phyloP scores from a whole-genome alignment of 495 filamentous ascomycete genomes.

The Neurospora sp. region DNA sequence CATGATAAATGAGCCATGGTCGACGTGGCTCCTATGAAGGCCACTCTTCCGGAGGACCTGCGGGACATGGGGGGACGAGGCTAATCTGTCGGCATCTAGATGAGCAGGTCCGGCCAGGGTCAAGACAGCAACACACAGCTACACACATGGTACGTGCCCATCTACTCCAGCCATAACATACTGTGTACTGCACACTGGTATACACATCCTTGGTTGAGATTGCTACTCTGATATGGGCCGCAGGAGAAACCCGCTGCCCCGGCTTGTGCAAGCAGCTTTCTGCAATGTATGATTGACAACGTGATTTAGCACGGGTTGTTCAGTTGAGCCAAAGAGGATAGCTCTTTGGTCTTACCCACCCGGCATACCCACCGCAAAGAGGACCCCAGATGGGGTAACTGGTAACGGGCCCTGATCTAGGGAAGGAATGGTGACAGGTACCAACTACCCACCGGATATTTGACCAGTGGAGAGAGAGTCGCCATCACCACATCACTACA shows the following conservation, averaged over 20 bases:
- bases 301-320: neutral
- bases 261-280: neutral
- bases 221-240: neutral
- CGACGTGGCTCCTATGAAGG: conserved; percentile 31
- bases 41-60: conserved; percentile 14
- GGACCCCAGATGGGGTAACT: neutral
- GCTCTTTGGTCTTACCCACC: neutral
- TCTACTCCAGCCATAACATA: neutral
- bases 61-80: conserved; percentile 20
- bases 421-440: neutral
- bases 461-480: neutral
- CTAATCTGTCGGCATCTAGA: conserved; percentile 21
- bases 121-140: neutral
- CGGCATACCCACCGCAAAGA: neutral
- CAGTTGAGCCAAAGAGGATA: neutral
- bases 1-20: conserved; percentile 24
- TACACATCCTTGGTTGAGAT: neutral
- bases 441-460: neutral
- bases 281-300: neutral
- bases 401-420: neutral
- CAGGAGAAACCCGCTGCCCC: neutral
- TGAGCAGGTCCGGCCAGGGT: conserved; percentile 3
- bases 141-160: neutral
- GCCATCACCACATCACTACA: neutral
- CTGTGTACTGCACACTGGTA: neutral